These are phyloP conservation scores for Phytophthora megakarya DNA, from an alignment of 352 stramenopile species.

Conservation along the genomic window DNA sequence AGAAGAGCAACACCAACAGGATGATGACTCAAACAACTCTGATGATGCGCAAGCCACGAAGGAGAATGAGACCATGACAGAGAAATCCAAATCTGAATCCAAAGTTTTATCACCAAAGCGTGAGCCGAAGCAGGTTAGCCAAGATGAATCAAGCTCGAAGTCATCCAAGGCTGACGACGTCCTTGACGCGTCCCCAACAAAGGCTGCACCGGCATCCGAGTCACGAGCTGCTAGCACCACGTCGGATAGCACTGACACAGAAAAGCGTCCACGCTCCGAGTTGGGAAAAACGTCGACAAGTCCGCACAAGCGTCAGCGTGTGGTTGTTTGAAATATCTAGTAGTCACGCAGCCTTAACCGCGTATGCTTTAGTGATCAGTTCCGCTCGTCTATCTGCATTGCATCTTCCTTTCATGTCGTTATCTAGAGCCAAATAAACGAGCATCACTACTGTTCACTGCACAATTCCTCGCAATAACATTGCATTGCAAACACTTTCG, in stretches of 20 bases:
- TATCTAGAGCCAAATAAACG: conserved; percentile 35
- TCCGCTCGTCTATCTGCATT: conserved; percentile 18
- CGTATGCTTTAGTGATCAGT: conserved; percentile 33
- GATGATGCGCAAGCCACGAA: conserved; percentile 30
- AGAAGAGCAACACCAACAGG: conserved; percentile 15
- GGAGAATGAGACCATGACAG: conserved; percentile 16
- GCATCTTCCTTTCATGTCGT: conserved; percentile 27
- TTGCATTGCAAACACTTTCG: no score
- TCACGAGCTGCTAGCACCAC: conserved; percentile 24
- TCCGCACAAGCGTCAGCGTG: conserved; percentile 50
- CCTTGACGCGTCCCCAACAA: conserved; percentile 30
- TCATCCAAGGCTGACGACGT: conserved; percentile 25
- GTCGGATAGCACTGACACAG: conserved; percentile 31
- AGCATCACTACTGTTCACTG: conserved; percentile 6
- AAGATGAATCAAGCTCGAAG: conserved; percentile 11
- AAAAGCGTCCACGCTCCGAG: conserved; percentile 41
- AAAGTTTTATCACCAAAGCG: conserved; percentile 14
- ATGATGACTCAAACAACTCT: conserved; percentile 6
- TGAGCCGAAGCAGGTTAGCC: conserved; percentile 24
- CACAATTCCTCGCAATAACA: neutral
- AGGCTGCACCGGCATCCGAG: conserved; percentile 13
- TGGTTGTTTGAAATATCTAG: conserved; percentile 43
- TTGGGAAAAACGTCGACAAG: conserved; percentile 33
- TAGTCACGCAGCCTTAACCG: conserved; percentile 28
- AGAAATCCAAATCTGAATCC: conserved; percentile 9